Evolutionary conservation across 148 eudicot genomes (phyloP).

Genomic region (Vaccinium vitisidaea): DNA sequence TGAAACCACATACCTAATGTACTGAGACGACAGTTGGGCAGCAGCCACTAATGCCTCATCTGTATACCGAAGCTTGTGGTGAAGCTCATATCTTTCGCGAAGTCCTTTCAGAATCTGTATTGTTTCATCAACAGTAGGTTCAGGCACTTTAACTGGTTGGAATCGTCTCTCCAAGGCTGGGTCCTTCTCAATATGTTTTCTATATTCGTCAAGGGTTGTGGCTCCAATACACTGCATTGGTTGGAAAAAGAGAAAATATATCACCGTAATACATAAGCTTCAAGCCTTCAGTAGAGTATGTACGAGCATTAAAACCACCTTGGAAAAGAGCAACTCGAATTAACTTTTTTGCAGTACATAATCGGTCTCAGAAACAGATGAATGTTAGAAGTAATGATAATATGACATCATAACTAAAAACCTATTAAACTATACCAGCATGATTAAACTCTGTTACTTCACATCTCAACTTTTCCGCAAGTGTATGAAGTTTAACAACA

Average conservation of each 20-base stretch:
- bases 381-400: neutral
- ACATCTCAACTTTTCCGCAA: neutral
- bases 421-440: neutral
- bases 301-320: neutral
- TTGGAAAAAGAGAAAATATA: neutral
- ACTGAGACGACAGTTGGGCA: conserved; percentile 74
- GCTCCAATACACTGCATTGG: conserved; percentile 86
- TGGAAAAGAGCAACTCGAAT: neutral
- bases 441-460: neutral
- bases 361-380: neutral
- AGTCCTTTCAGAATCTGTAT: conserved; percentile 86
- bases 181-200: conserved; percentile 94
- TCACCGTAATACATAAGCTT: neutral
- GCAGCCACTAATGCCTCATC: conserved; percentile 85
- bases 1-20: conserved; percentile 58
- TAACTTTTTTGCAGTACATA: neutral
- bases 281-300: conserved; percentile 9
- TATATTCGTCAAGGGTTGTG: conserved; percentile 91
- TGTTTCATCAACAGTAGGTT: conserved; percentile 88
- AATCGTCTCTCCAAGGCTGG: conserved; percentile 91
- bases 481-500: neutral
- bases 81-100: conserved; percentile 87
- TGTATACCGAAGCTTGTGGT: conserved; percentile 85
- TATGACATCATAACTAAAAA: neutral
- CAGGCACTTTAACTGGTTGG: conserved; percentile 94